phyloP scores from a whole-genome alignment of 176 grass and related monocot genomes.

The Lolium multiflorum region DNA sequence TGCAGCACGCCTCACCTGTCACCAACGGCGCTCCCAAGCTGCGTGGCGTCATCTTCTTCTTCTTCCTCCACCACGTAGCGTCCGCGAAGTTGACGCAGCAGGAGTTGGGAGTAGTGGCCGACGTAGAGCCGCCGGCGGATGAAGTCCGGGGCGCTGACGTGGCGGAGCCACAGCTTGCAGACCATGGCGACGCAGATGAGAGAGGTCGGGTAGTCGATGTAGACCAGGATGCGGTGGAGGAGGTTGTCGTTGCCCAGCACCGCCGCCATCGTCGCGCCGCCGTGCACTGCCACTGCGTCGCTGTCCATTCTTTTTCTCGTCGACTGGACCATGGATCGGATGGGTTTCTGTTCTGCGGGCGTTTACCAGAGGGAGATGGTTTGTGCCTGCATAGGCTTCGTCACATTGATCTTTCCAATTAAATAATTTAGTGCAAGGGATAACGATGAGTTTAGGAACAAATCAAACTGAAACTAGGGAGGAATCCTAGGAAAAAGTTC shows the following conservation, averaged over 20 bases:
- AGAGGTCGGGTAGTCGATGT: neutral
- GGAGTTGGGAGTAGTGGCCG: neutral
- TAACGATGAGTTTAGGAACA: too few relatives aligned
- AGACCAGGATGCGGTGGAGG: conserved; percentile 15
- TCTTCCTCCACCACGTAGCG: neutral
- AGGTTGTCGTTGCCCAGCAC: conserved; percentile 23
- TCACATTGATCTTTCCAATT: too few relatives aligned
- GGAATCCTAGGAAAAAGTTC: too few relatives aligned
- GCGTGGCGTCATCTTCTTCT: neutral
- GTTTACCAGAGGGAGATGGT: too few relatives aligned
- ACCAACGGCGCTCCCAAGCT: neutral
- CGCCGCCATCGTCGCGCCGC: neutral
- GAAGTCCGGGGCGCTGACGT: neutral
- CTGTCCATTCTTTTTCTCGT: too few relatives aligned
- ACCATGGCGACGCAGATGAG: neutral
- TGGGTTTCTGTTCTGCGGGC: too few relatives aligned
- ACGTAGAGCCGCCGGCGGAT: neutral
- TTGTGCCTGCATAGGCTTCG: too few relatives aligned
- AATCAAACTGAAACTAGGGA: too few relatives aligned
- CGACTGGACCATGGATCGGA: too few relatives aligned
- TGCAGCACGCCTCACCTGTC: neutral
- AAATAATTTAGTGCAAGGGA: too few relatives aligned
- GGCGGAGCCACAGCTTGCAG: conserved; percentile 18
- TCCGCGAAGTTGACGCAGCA: neutral
- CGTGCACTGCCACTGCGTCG: neutral